Conservation (phyloP, 805 yeast species). For the Candida piceae region DNA sequence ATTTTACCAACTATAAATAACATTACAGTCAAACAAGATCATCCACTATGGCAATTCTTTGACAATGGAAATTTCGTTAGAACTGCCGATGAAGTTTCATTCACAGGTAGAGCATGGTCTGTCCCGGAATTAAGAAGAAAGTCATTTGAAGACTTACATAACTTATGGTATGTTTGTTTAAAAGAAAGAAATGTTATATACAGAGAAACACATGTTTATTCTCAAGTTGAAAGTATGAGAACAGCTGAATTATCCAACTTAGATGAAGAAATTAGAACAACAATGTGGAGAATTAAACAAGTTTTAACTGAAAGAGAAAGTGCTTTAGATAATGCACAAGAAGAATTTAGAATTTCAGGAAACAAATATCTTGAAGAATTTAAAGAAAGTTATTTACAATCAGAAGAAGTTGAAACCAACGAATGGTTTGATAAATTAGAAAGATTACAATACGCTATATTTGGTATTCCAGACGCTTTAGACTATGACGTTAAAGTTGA, state of each 20-base stretch:
- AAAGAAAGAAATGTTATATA: slow-evolving; percentile 76
- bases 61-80: slow-evolving; percentile 58
- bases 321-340: slow-evolving; percentile 56
- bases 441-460: slow-evolving; percentile 76
- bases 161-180: slow-evolving; percentile 82
- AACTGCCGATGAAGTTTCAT: slow-evolving; percentile 45
- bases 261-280: slow-evolving; percentile 43
- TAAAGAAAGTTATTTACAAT: slow-evolving; percentile 48
- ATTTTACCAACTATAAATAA: slow-evolving; percentile 77
- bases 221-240: slow-evolving; percentile 31
- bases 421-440: slow-evolving; percentile 65
- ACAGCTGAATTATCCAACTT: slow-evolving; percentile 16
- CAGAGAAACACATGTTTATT: slow-evolving; percentile 64
- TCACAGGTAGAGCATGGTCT: slow-evolving; percentile 74
- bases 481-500: slow-evolving; percentile 57
- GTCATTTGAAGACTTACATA: slow-evolving; percentile 86
- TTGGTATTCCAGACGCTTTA: slow-evolving; percentile 73
- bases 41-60: slow-evolving; percentile 95
- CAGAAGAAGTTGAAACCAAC: slow-evolving; percentile 47
- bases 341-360: slow-evolving; percentile 39
- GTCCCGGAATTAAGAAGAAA: slow-evolving; percentile 86
- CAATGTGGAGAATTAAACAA: slow-evolving; percentile 80
- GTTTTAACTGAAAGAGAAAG: slow-evolving; percentile 83
- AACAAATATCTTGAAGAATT: slow-evolving; percentile 52
- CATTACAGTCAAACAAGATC: slow-evolving; percentile 70